Percentiles rank a stretch among this genome's conserved stretches.
Evolutionary conservation across 2,329 filamentous ascomycete genomes (phyloP).

Genomic region (Aspergillus fumigatiaffinis): DNA sequence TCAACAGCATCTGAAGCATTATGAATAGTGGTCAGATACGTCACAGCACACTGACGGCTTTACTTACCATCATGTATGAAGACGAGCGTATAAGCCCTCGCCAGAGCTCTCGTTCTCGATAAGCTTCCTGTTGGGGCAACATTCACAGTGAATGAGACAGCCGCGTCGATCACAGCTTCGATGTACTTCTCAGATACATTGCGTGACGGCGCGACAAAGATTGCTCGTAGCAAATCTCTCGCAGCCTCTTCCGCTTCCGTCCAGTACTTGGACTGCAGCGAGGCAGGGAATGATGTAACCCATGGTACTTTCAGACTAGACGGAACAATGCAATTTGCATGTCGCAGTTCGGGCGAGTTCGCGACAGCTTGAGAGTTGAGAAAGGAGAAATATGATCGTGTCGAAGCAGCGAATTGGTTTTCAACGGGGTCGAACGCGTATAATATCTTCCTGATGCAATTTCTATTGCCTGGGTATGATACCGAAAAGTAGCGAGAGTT

Average conservation of each 20-base stretch:
- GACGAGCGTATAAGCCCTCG: slow-evolving; percentile 6
- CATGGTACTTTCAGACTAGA: slow-evolving; percentile 6
- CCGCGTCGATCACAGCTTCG: slow-evolving; percentile 4
- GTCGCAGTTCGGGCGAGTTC: neutral
- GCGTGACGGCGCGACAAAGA: neutral
- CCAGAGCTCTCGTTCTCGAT: slow-evolving; percentile 1
- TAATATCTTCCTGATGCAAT: neutral
- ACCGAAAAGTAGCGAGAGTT: neutral
- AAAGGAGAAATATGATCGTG: slow-evolving; percentile 1
- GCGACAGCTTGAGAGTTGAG: neutral
- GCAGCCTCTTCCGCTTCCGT: slow-evolving; percentile 5
- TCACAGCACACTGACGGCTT: neutral
- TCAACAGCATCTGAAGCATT: slow-evolving; percentile 7
- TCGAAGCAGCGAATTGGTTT: neutral
- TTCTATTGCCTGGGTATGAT: neutral
- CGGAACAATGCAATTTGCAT: slow-evolving; percentile 7
- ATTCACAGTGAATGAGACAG: slow-evolving; percentile 7
- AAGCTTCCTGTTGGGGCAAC: slow-evolving; percentile 3
- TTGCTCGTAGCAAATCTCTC: neutral
- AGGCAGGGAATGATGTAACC: slow-evolving; percentile 6
- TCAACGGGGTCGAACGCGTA: slow-evolving; percentile 12
- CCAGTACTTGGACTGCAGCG: slow-evolving; percentile 13
- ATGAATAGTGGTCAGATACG: neutral
- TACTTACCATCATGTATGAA: slow-evolving; percentile 13
- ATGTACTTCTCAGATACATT: neutral